Evolutionary conservation across 345 rosid species (phyloP).

Genomic region (Populus nigra): DNA sequence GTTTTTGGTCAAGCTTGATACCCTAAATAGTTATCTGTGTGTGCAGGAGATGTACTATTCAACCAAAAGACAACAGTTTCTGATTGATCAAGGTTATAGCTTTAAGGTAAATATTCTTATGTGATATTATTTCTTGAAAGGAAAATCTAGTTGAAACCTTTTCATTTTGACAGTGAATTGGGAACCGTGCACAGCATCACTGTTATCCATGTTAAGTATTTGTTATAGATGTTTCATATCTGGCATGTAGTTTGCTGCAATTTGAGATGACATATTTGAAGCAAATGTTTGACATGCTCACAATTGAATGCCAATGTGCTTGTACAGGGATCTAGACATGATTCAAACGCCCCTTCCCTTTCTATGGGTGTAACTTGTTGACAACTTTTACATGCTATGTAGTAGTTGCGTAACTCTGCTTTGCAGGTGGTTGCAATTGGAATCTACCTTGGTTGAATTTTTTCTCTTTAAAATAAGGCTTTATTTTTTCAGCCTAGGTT

Average conservation of each 20-base stretch:
- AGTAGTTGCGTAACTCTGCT: no score
- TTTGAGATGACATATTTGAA: background rate
- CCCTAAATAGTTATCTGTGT: background rate
- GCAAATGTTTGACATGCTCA: background rate
- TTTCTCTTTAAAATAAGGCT: no score
- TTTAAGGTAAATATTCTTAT: constrained; percentile 53
- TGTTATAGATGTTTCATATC: no score
- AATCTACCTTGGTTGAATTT: no score
- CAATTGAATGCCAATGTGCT: background rate
- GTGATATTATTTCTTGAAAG: background rate
- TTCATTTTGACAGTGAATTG: background rate
- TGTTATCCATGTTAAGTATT: no score
- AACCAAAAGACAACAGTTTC: constrained; percentile 88
- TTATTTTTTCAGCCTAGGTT: no score
- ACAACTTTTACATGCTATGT: background rate
- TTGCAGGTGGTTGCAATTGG: no score
- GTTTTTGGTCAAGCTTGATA: background rate
- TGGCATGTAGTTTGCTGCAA: no score
- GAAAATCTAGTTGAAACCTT: background rate
- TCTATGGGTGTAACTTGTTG: background rate
- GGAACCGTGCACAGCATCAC: no score
- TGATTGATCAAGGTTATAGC: constrained; percentile 95
- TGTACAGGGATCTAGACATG: background rate
- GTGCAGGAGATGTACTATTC: constrained; percentile 91
- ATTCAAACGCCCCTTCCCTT: background rate